Evolutionary conservation across 176 grass and related monocot genomes (phyloP).

Genomic region (Phoenix dactylifera): DNA sequence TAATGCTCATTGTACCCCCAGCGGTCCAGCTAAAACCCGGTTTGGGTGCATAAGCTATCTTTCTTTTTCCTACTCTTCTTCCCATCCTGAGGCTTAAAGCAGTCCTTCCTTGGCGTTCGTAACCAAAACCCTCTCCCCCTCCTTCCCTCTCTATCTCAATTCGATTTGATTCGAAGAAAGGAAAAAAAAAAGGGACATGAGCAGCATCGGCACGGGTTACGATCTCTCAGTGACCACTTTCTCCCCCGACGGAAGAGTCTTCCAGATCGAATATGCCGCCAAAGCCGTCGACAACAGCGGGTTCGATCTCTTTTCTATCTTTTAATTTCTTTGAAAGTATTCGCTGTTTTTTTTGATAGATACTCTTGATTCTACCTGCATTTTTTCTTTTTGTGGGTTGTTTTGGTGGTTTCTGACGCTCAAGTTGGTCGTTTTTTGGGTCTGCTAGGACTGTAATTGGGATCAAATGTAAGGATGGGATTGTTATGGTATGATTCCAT

Average conservation of each 20-base stretch:
- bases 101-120: no score
- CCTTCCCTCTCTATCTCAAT: no score
- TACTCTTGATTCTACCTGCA: neutral
- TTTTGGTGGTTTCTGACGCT: neutral
- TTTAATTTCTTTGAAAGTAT: no score
- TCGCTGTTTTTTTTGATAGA: neutral
- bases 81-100: no score
- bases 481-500: slow-evolving; percentile 47
- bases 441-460: slow-evolving; percentile 59
- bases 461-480: slow-evolving; percentile 92
- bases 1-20: no score
- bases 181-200: slow-evolving; percentile 30
- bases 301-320: slow-evolving; percentile 15
- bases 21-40: no score
- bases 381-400: neutral
- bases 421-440: slow-evolving; percentile 9
- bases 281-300: slow-evolving; percentile 93
- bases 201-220: slow-evolving; percentile 84
- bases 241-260: slow-evolving; percentile 73
- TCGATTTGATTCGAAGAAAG: no score
- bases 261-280: slow-evolving; percentile 86
- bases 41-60: no score
- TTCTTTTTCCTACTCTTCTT: no score
- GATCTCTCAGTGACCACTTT: slow-evolving; percentile 89
- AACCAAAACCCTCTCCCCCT: no score